phyloP scores from a whole-genome alignment of 1,139 yeast species.

The Wickerhamiella pararugosa region DNA sequence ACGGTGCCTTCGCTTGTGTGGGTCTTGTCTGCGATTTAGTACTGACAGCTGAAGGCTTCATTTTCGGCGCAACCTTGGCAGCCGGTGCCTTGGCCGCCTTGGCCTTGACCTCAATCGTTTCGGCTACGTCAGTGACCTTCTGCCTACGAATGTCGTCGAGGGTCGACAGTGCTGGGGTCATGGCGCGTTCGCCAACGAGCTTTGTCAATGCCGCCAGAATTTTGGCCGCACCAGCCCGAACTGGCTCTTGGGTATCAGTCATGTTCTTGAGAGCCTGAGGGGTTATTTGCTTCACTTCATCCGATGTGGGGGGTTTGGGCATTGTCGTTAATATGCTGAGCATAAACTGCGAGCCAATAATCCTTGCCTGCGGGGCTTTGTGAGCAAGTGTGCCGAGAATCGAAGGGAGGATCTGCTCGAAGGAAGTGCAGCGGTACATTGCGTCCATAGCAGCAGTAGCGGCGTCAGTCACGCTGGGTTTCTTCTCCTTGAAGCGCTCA shows the following conservation, averaged over 20 bases:
- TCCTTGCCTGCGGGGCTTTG: conserved; percentile 73
- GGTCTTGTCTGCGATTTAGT: too few relatives aligned
- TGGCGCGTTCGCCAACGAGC: conserved; percentile 57
- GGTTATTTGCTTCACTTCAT: conserved; percentile 45
- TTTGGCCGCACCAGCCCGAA: conserved; percentile 66
- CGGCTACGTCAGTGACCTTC: conserved; percentile 49
- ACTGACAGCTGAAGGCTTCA: too few relatives aligned
- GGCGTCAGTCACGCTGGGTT: conserved; percentile 60
- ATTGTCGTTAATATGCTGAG: conserved; percentile 48
- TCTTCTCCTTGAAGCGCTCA: conserved; percentile 82
- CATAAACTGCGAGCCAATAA: conserved; percentile 51
- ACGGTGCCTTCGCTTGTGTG: background rate
- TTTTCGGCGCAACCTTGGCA: background rate
- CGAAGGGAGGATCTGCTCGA: conserved; percentile 48
- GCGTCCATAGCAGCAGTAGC: conserved; percentile 51
- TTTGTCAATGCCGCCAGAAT: conserved; percentile 74
- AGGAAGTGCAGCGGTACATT: conserved; percentile 37
- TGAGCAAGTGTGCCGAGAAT: conserved; percentile 46
- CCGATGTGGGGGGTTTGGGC: conserved; percentile 32
- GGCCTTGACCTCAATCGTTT: conserved; percentile 41
- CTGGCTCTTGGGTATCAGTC: conserved; percentile 73
- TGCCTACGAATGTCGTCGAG: conserved; percentile 56
- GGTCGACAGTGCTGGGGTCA: conserved; percentile 44
- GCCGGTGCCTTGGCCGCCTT: conserved; percentile 13
- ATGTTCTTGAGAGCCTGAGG: conserved; percentile 44